These are phyloP conservation scores for Lactifluus volemus DNA, from an alignment of 768 basidiomycete genomes.

Conservation along the genomic window DNA sequence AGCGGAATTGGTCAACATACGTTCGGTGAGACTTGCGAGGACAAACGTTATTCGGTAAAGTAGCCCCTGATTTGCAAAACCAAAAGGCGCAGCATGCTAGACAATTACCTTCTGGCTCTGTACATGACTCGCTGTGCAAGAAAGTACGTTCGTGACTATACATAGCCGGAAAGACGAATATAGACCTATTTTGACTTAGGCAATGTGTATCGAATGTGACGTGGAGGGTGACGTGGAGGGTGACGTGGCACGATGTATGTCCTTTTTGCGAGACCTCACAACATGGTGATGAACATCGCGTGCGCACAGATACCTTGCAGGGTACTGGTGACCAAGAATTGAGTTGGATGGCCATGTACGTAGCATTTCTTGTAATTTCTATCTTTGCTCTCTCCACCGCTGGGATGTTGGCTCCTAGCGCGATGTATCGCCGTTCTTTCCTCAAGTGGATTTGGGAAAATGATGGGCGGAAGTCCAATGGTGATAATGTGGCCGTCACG, in stretches of 20 bases:
- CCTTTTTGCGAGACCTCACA: not conserved
- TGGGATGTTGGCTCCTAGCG: not conserved
- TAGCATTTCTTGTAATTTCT: not conserved
- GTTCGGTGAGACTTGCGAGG: not conserved
- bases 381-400: too few species aligned
- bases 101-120: not conserved
- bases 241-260: conserved; percentile 15
- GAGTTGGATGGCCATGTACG: conserved; percentile 25
- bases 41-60: not conserved
- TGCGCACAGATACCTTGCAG: conserved; percentile 17
- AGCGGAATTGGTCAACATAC: not conserved
- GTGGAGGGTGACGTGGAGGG: conserved; percentile 11
- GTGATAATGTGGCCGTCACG: conserved; percentile 66
- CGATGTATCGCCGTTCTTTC: not conserved
- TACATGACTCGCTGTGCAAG: conserved; percentile 1
- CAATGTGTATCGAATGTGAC: conserved; percentile 10
- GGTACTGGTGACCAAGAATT: conserved; percentile 8
- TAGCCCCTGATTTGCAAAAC: not conserved
- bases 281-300: not conserved
- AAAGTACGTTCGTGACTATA: not conserved
- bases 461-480: conserved; percentile 53
- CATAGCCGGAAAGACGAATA: not conserved
- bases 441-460: conserved; percentile 46
- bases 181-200: not conserved
- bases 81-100: not conserved